Base-by-base conservation (phyloP, 495 filamentous ascomycete genomes). In the Aspergillus taichungensis region DNA sequence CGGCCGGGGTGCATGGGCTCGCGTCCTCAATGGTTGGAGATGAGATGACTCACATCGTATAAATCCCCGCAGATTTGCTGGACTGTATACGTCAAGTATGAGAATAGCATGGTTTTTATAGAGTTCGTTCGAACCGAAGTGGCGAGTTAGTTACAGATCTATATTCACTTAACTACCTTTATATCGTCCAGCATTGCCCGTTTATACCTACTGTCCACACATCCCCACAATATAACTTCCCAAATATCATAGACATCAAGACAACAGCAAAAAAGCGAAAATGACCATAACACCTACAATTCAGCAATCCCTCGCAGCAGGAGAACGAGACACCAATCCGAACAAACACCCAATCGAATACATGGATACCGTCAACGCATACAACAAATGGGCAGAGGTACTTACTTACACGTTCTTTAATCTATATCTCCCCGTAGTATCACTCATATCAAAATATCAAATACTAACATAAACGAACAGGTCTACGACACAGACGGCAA, bases 401-500 rank as follows among this genome's bases (percentile, higher is more conserved):
- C 28, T 55, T 49, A 37, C 0, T 29, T 29, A 24, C 8, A 9
- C 8, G 9, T 34, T 30, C n/a, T 3, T 38, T 14, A 13, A 6
- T 8, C 38, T n/a, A n/a, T 14, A 9, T 13, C 14, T 27, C 29
- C 34, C 18, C 28, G 14, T 42, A 27, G n/a, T 42, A n/a, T 33
- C 9, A 32, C 8, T 37, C 13, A 43, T 29, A 13, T 12, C n/a
- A 14, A n/a, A 12, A 36, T 47, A 45, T 13, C 13, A 34, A 34
- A 4, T 37, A 30, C 12, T 38, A 33, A n/a, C 14, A 7, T 18
- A 37, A 33, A 30, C n/a, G n/a, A 11, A 36, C 40, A 71, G 57
- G 66, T 79, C 47, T 88, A 88, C 61, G 83, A 88, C 55, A 79
- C 71, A 34, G 82, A 88, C 47, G 77, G 77, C 24, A 88, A 87